Evolutionary conservation across 805 yeast genomes (phyloP), one percentile per base, ranked within the genome.

Genomic region (Hanseniaspora singularis): DNA sequence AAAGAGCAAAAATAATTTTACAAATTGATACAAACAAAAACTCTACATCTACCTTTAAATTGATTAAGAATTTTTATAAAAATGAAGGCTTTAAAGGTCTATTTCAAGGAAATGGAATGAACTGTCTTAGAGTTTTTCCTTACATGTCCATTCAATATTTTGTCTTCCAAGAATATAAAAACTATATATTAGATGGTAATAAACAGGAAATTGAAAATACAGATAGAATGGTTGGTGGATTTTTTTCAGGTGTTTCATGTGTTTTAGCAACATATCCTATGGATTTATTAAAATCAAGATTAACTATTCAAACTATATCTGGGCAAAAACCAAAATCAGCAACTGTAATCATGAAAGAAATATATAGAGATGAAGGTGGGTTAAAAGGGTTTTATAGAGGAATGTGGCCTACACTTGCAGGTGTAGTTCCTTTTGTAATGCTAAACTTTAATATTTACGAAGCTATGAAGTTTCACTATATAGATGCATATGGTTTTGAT

Each of bases 351-450:
- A 46, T 55, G 19, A 51, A 52, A 5, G 64, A 69, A 15, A 85
- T 87, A 18, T 84, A 82, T 62, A 56, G 54, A 14, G 72, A 70
- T 14, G 98, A 89, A 64, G 97, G 97, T 31, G 95, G 96, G 0
- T 20, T 85, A 8, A 51, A 58, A 2, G 94, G 87, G 0, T 66
- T 89, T 14, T 89, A 84, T 59, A 70, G 88, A 43, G 98, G 98
- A 2, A 68, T 88, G 11, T 67, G 79, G 51, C 95, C 97, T n/a
- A 89, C 97, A 0, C 76, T 88, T 1, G 64, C 84, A 49, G 96
- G 97, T 1, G 96, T 92, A 18, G 96, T 95, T 1, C 96, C 97
- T 1, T 92, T 88, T 58, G 96, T 86, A 27, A 95, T 95, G 3
- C 73, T 89, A 44, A 89, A 88, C 63, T 89, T 89, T 60, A 81